Evolutionary conservation across 2,329 filamentous ascomycete genomes (phyloP), one percentile per base, ranked within the genome.

Genomic region (Thelonectria blattea): DNA sequence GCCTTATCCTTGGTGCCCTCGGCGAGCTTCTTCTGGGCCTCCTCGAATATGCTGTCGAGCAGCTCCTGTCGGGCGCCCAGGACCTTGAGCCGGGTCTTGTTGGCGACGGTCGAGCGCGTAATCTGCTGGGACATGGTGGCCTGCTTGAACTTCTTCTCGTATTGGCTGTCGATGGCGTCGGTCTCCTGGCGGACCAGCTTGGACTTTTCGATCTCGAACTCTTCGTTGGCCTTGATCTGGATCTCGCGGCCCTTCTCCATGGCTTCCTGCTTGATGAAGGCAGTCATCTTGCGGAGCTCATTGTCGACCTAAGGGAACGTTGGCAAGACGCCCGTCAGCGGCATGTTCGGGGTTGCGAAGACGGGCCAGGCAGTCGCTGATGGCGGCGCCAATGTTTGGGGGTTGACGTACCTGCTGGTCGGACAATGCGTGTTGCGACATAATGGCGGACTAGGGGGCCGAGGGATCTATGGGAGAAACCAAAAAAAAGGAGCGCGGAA

Each of bases 261-360:
- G 61, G 95, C 95, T 83, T 99, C 95, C 82, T 98, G 95, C 79
- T 93, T 92, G 88, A 99, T 99, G 87, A 99, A 99, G 76, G 93
- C 94, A 62, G 95, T 98, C 95, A 99, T 99, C 88, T 99, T 99
- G 85, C 92, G 93, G 81, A 99, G 91, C 88, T 99, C 95, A 81
- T 92, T 89, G 81, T 91, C 89, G 85, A 99, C 95, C 93, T 98
- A n/a, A n/a, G n/a, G 77, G 27, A 46, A 20, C 30, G 24, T 46
- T 22, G 54, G 37, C 56, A n/a, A 48, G 54, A 50, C 56, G 39
- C 50, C 32, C 63, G 69, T 63, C n/a, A 69, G 65, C 62, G 55
- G 53, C 39, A 27, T 55, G 43, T 43, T 27, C 45, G 45, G n/a
- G n/a, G 14, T 34, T 34, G 54, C 17, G 46, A 49, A 48, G 50